Evolutionary conservation across 2,329 filamentous ascomycete genomes (phyloP), one percentile per base, ranked within the genome.

Genomic region (Aspergillus tanneri): DNA sequence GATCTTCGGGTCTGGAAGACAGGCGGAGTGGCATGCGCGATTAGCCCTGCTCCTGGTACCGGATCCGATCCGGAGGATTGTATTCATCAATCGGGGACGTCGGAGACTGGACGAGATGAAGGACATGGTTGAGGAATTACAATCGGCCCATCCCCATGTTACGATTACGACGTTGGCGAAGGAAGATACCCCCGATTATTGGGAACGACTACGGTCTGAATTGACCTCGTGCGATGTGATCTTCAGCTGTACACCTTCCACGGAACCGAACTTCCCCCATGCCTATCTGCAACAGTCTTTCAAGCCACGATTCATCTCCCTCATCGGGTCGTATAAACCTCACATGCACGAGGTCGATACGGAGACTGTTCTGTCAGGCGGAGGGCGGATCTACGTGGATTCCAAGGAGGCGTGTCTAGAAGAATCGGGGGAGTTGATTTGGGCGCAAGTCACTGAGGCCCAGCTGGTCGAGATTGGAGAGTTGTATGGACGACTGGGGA

Each of bases 71-170:
- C 81, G 82, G 54, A 80, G 83, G 37, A 78, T 96, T 43, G 86
- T 90, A 61, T 83, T 96, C 57, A 83, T 96, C 59, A 93, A 90
- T 60, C 84, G 87, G 10, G 62, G 67, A 3, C 74, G 75, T 11
- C 81, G 84, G 62, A 81, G 85, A 18, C 83, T 86, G 75, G 63
- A 69, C 0, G 68, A 77, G 46, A 57, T 71, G 46, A 49, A 46
- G 1, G 57, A 56, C 3, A 55, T 70, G 0, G 49, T 72, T 5
- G 43, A 43, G 2, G 62, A 70, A 9, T 44, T 77, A 18, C 65
- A 65, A 9, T 38, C 51, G 1, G 61, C 61, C 6, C 71, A 74
- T 61, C 68, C 74, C 16, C 54, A 56, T 25, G 59, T 71, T 12
- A 63, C 58, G 0, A 57, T 67, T 24, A 49, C 37, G 2, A 54